A percentile compares a stretch with the other conserved stretches of the same genome.
Conservation (phyloP, 1,284 basidiomycete species). For the Pseudozyma flocculosa region DNA sequence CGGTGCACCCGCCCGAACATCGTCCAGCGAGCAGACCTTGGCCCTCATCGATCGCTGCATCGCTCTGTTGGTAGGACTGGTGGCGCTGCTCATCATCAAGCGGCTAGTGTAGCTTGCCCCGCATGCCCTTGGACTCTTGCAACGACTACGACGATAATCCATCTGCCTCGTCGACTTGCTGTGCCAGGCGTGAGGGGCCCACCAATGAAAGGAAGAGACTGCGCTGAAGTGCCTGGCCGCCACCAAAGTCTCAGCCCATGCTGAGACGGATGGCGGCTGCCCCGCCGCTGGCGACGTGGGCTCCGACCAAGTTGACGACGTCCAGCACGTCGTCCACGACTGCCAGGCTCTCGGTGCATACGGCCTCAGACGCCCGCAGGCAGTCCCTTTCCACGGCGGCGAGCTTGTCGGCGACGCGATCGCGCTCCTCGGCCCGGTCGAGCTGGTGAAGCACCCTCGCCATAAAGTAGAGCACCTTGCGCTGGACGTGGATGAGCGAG, state of each 20-base stretch:
- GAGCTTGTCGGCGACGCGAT: constrained; percentile 3
- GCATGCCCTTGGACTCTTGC: too few species aligned
- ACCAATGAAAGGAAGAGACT: too few species aligned
- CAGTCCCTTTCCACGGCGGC: constrained; percentile 12
- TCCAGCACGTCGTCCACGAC: constrained; percentile 16
- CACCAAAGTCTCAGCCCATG: too few species aligned
- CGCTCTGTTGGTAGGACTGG: constrained; percentile 22
- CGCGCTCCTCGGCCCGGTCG: constrained; percentile 4
- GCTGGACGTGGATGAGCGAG: constrained; percentile 7
- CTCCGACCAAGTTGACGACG: constrained; percentile 21
- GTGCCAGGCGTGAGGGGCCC: too few species aligned
- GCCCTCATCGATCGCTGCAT: constrained; percentile 29
- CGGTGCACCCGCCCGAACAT: too few species aligned
- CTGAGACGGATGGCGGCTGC: constrained; percentile 10
- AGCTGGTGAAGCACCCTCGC: constrained; percentile 26
- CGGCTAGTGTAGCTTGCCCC: constrained; percentile 13
- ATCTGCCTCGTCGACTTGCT: too few species aligned
- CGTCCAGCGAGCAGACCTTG: constrained; percentile 12
- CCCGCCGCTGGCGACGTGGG: constrained; percentile 23
- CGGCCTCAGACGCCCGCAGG: constrained; percentile 6
- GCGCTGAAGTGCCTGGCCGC: too few species aligned
- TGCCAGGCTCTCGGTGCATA: constrained; percentile 6
- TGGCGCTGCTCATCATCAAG: constrained; percentile 28
- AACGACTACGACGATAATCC: too few species aligned
- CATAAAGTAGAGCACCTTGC: constrained; percentile 36